These are phyloP conservation scores for Sarocladiaceae sp. DNA, from an alignment of 2,329 filamentous ascomycete genomes.

Conservation along the genomic window DNA sequence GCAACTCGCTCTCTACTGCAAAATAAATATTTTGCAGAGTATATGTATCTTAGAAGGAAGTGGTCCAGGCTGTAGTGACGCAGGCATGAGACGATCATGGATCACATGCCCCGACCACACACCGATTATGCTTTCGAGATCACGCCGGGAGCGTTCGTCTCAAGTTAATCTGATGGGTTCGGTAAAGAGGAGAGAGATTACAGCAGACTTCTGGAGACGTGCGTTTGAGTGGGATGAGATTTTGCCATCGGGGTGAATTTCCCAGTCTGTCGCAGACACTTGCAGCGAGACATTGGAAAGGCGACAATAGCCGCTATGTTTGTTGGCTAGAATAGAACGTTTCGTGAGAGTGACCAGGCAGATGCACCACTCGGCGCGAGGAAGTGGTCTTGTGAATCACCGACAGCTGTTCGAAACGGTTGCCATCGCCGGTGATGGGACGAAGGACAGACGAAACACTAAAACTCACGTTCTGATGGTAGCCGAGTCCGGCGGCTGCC, in stretches of 20 bases:
- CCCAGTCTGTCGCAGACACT: no score
- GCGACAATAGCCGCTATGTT: neutral
- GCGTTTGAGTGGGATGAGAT: slow-evolving; percentile 7
- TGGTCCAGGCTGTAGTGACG: slow-evolving; percentile 3
- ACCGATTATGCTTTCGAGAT: neutral
- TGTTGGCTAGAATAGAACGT: neutral
- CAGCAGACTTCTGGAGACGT: neutral
- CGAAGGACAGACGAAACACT: neutral
- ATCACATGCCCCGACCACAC: slow-evolving; percentile 5
- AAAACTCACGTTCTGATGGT: neutral
- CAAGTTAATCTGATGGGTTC: neutral
- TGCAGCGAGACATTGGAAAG: neutral
- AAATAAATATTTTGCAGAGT: neutral
- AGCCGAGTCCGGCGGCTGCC: slow-evolving; percentile 3
- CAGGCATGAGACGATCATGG: slow-evolving; percentile 8
- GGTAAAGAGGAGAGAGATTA: neutral
- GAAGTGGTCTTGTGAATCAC: slow-evolving; percentile 5
- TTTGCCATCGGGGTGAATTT: no score
- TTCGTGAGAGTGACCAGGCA: neutral
- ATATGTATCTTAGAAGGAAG: neutral
- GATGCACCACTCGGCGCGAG: neutral
- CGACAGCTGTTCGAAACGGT: neutral
- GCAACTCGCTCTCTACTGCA: neutral
- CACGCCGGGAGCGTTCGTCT: neutral
- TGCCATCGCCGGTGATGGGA: neutral